phyloP scores from a whole-genome alignment of 805 yeast species.

The Pichia nakasei region DNA sequence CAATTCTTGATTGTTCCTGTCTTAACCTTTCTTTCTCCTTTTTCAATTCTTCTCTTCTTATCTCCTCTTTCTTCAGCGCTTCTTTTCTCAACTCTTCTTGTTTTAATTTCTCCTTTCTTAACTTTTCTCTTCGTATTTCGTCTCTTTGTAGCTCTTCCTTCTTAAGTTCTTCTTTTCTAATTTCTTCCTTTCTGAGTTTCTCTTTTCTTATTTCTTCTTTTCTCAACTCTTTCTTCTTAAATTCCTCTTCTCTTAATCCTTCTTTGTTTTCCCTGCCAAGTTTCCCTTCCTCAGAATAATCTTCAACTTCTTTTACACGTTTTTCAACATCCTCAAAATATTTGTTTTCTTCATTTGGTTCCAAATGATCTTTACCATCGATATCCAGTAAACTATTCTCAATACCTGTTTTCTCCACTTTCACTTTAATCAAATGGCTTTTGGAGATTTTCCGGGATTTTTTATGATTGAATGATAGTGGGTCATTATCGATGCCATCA shows the following conservation, averaged over 20 bases:
- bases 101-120: not conserved
- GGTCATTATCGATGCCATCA: not conserved
- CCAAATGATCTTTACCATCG: too few species aligned
- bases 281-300: too few species aligned
- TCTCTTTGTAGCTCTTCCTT: not conserved
- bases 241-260: too few species aligned
- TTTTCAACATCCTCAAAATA: not conserved
- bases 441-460: not conserved
- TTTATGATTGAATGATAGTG: not conserved
- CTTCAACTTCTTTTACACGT: too few species aligned
- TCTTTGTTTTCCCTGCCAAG: too few species aligned
- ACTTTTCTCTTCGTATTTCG: not conserved
- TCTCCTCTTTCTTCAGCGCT: not conserved
- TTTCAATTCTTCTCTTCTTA: not conserved
- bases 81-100: not conserved
- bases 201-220: too few species aligned
- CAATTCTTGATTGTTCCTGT: too few species aligned
- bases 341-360: too few species aligned
- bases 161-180: too few species aligned
- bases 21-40: not conserved
- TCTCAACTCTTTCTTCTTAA: too few species aligned
- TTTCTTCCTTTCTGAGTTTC: too few species aligned
- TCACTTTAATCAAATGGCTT: not conserved
- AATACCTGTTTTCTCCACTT: not conserved
- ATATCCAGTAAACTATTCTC: not conserved